Base-by-base conservation (phyloP, 2,329 filamentous ascomycete species). In the Botrytis tulipae region DNA sequence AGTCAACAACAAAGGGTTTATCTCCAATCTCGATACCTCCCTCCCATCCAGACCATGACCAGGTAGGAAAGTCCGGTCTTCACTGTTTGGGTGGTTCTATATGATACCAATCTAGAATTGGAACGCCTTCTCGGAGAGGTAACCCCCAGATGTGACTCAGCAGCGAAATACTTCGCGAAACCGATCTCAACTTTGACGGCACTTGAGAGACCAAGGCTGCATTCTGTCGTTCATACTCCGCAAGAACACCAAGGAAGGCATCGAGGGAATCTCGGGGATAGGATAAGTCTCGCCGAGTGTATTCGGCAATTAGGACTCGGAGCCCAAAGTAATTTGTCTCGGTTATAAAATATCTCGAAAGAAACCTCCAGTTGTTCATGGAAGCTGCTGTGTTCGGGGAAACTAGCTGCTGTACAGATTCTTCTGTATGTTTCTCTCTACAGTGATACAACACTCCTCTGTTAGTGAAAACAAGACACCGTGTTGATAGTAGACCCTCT, bases 51-150 rank as follows among this genome's bases (percentile, higher is more conserved):
- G 29, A 59, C 54, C 54, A 59, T 22, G 54, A 22, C 29, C 54
- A 59, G 1, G 7, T 59, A 35, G 54, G 54, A 6, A 59, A 57
- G 1, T 35, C 29, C 2, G 3, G 7, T 22, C 54, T 59, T 59
- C 29, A 18, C 6, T 18, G 29, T 59, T 59, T 32, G 16, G 54
- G 18, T 22, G 29, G 29, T 12, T 32, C 3, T 59, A 4, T 3
- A 22, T 59, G 54, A 35, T 57, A 20, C 54, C 54, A 57, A 57
- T 59, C 16, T 35, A 59, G 29, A 3, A 20, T 20, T 59, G 14
- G 6, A 16, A 10, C 16, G 16, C 54, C 29, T 4, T 20, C 16
- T 20, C 0, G 0, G 3, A 59, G 3, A 35, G 54, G 29, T 1
- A 59, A 59, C 4, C 54, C 54, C 54, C 54, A 57, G 29, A 32